Conservation (phyloP, 768 basidiomycete species). For the Macrolepiota dolichaula region DNA sequence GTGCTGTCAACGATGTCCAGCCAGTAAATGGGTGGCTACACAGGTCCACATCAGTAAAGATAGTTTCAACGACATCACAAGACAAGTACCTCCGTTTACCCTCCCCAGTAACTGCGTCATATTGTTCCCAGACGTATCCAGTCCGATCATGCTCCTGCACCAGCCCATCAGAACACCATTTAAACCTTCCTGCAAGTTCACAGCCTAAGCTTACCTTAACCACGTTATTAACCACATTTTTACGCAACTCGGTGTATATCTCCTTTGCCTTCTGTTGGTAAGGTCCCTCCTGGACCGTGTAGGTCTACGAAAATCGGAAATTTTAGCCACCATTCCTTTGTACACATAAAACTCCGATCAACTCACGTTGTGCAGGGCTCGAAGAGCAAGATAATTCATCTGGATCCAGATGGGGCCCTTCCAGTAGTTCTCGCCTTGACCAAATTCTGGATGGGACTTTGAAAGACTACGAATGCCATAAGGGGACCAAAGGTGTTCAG, state of each 20-base stretch:
- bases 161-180: not conserved
- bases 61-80: constrained; percentile 8
- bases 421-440: constrained; percentile 96
- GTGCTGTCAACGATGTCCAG: constrained; percentile 87
- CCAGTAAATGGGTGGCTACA: constrained; percentile 93
- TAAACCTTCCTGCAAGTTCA: not conserved
- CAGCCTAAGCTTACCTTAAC: constrained; percentile 35
- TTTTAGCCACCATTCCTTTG: not conserved
- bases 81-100: constrained; percentile 74
- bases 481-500: constrained; percentile 86
- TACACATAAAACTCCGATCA: not conserved
- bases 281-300: constrained; percentile 77
- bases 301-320: constrained; percentile 47
- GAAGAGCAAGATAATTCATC: constrained; percentile 91
- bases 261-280: constrained; percentile 68
- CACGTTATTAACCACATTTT: constrained; percentile 84
- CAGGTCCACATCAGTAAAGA: constrained; percentile 7
- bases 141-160: constrained; percentile 85
- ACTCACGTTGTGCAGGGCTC: constrained; percentile 71
- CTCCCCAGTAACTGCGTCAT: constrained; percentile 79
- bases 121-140: constrained; percentile 98
- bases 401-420: constrained; percentile 96
- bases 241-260: constrained; percentile 78
- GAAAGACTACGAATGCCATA: constrained; percentile 89
- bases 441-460: constrained; percentile 85